phyloP scores from a whole-genome alignment of 1,284 basidiomycete species.

The Ganoderma lucidum region DNA sequence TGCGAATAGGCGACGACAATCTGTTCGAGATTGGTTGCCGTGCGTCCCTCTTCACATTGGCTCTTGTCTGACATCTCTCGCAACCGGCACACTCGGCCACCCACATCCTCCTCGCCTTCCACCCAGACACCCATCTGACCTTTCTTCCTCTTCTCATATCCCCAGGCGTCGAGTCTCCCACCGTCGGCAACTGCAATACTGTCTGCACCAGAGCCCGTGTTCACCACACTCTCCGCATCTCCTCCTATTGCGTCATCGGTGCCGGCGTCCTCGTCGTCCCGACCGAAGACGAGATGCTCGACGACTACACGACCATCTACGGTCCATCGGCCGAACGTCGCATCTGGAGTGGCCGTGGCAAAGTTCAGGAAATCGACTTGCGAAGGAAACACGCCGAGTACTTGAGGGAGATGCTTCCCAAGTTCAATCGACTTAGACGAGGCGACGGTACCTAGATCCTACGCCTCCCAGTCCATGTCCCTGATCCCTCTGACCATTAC shows the following conservation, averaged over 20 bases:
- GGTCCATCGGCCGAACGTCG: constrained; percentile 78
- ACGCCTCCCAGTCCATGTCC: no score
- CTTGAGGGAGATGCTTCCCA: constrained; percentile 88
- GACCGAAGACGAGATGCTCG: constrained; percentile 77
- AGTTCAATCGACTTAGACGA: constrained; percentile 74
- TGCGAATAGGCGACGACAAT: constrained; percentile 93
- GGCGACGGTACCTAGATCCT: constrained; percentile 32
- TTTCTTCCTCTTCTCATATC: not conserved
- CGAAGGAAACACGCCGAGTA: constrained; percentile 91
- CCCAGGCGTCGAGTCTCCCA: constrained; percentile 83
- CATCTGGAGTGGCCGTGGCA: constrained; percentile 87
- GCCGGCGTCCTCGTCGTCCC: constrained; percentile 80
- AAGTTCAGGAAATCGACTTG: constrained; percentile 84
- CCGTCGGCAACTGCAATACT: constrained; percentile 86
- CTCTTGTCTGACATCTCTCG: constrained; percentile 11
- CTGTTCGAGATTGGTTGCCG: constrained; percentile 93
- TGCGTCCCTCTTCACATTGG: constrained; percentile 49
- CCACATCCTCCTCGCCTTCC: not conserved
- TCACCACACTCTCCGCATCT: constrained; percentile 80
- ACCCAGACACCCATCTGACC: constrained; percentile 1
- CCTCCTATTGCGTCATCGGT: constrained; percentile 84
- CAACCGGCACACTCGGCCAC: constrained; percentile 4
- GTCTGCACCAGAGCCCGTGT: constrained; percentile 84
- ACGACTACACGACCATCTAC: constrained; percentile 89
- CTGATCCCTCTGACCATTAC: no score